Evolutionary conservation across 768 basidiomycete species (phyloP), one percentile per base, ranked within the genome.

Genomic region (Antrodiella citrinella): DNA sequence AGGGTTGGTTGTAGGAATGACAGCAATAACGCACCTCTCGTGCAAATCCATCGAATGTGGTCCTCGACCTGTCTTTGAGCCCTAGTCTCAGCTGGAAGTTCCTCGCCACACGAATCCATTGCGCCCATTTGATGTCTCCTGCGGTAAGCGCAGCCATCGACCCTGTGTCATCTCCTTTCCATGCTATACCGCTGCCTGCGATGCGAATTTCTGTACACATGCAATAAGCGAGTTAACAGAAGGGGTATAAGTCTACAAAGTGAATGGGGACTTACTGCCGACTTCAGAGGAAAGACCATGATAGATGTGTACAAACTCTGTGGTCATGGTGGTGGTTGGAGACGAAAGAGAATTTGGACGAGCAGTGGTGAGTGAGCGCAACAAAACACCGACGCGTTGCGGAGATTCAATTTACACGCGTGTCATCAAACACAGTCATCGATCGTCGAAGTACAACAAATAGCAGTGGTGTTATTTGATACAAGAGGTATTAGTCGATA

Each of bases 41-140:
- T 65, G 79, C 68, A 69, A 99, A 97, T 9, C 94, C 94, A 54
- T 98, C 96, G 59, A 97, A 97, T n/a, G 76, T 84, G 57, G 90
- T 85, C 58, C 80, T 76, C 43, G 77, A 75, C 62, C 84, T 75
- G 66, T 91, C 81, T 61, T 86, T 83, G 62, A 93, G 68, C 4
- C 84, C 88, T 26, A 97, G 69, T 44, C 90, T 77, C 19, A 99
- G 81, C 68, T 96, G 94, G 60, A 90, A 97, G 54, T 84, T 82
- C 26, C 96, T 80, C 39, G 92, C 96, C 24, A 96, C 94, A 44
- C 92, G 82, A 22, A 91, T 72, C 92, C 92, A 95, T 57, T 89
- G 86, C 0, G 80, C 82, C 82, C 86, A 91, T 67, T 90, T 92
- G 56, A 96, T 86, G 59, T 91, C 85, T 21, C 66, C 68, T 2